Evolutionary conservation across 2,329 filamentous ascomycete genomes (phyloP), one percentile per base, ranked within the genome.

Genomic region (Penicillium sp.): DNA sequence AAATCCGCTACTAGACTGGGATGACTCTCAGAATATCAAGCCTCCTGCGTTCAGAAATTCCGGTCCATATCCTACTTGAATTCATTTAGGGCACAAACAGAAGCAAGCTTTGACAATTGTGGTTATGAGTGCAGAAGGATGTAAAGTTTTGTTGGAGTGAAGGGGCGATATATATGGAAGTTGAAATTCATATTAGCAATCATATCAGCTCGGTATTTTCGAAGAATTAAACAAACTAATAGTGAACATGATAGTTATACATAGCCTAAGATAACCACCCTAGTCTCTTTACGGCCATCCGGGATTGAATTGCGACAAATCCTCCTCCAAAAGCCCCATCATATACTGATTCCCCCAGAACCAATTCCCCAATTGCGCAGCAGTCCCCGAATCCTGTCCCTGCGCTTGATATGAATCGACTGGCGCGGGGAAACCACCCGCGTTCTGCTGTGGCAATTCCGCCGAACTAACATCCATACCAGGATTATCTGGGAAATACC

Each of bases 301-400:
- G 3, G 63, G 60, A 50, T 67, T 64, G 32, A 70, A 67, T 27
- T 69, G 64, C n/a, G 67, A 67, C 25, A 72, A 45, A 61, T 87
- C 85, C 55, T 86, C 82, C 65, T 88, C 86, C 65, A 88, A 68
- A 54, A 88, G 65, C 0, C 83, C 83, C 75, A 88, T 80, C 74
- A 88, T 82, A 62, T 86, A 85, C 52, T 81, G 78, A 56, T 83
- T 87, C 1, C 85, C 83, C 4, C 82, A 84, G 61, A 86, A 87
- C 85, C 85, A 88, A 58, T 86, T 84, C 2, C 82, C 82, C 56
- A 87, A 70, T 44, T 84, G 80, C 15, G 46, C 38, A 15, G 51
- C 51, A 38, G 49, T 32, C 23, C 50, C 50, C 29, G 13, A 41
- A 10, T 47, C 50, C 27, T 38, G 46, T 3, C 50, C 53, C n/a